Percentiles rank a stretch among this genome's conserved stretches.
Evolutionary conservation across 345 rosid genomes (phyloP).

Genomic region (Adansonia digitata): DNA sequence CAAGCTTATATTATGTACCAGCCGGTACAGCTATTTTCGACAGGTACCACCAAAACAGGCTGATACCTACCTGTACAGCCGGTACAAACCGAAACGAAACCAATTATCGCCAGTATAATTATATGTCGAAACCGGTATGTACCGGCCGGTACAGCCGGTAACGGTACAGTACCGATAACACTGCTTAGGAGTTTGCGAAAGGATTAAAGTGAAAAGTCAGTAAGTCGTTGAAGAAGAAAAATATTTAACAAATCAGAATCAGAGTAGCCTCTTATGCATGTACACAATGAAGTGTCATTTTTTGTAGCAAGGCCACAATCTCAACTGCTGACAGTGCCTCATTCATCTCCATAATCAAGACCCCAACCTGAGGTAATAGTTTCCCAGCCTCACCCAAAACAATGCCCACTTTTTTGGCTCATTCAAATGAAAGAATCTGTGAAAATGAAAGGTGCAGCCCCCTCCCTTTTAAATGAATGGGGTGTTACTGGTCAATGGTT

Average conservation of each 20-base stretch:
- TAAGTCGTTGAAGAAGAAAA: background rate
- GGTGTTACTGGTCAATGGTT: background rate
- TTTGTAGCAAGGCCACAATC: background rate
- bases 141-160: no score
- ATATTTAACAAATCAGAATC: background rate
- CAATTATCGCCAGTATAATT: no score
- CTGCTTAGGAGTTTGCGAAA: background rate
- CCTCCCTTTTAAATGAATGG: background rate
- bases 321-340: background rate
- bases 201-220: background rate
- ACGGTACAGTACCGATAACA: no score
- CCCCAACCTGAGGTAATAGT: background rate
- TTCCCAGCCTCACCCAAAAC: background rate
- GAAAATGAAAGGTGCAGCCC: background rate
- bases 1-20: no score
- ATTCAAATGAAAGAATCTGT: background rate
- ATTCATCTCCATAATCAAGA: background rate
- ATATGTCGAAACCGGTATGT: no score
- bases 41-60: no score
- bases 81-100: no score
- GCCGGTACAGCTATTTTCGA: no score
- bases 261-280: background rate
- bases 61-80: no score
- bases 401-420: background rate
- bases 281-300: background rate